Evolutionary conservation across 2,329 filamentous ascomycete species (phyloP), one percentile per base, ranked within the genome.

Genomic region (Xylariaceae sp.): DNA sequence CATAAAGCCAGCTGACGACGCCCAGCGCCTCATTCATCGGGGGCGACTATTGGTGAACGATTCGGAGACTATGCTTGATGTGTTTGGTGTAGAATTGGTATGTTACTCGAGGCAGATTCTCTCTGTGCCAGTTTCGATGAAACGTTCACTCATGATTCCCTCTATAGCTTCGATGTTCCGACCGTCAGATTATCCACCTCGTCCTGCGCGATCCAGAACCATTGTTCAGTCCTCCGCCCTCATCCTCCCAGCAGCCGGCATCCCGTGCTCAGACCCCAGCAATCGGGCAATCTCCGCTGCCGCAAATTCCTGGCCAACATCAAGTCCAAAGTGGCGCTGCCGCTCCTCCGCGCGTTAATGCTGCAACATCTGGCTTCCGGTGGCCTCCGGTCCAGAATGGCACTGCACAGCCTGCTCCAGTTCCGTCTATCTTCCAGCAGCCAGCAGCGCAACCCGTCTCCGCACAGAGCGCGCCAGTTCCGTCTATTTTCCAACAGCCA

Each of bases 1-100:
- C 23, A 70, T 79, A 50, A 79, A 77, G 55, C 83, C 83, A 2
- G 66, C 76, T 13, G 77, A 84, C 61, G 78, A 83, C 39, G 76
- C 80, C 39, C 82, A 87, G 69, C 77, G 84, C 48, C 72, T 88
- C 60, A 87, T 88, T 44, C 80, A 87, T 66, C 77, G 81, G 48
- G 85, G 85, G 0, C 80, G 83, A 42, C 76, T 84, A 51, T 73
- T 87, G 52, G 70, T 75, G 35, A 78, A 78, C 53, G 82, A 86
- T 44, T 72, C 74, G 9, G 82, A 85, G 59, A 85, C 79, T 13
- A 74, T 88, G 73, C 68, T 78, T 23, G 78, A 83, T 44, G 72
- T 87, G 2, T 82, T 87, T 67, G 83, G 84, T 2, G 74, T 78
- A 58, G 79, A 83, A 61, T 72, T 75, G 56, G 82, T 85, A 75